Conservation (phyloP, 805 yeast species). For the Cyberlindnera veronae region DNA sequence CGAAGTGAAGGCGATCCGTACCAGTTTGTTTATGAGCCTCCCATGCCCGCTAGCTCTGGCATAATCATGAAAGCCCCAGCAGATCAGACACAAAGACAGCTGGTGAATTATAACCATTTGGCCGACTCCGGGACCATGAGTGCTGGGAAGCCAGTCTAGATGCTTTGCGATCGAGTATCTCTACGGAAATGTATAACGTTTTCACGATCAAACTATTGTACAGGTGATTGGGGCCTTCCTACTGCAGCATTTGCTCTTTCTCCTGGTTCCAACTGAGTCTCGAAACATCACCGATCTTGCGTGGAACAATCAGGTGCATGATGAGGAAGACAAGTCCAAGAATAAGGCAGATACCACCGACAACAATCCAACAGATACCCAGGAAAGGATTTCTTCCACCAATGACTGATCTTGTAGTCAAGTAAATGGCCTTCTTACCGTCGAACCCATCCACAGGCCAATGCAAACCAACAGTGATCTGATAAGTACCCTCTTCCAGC, state of each 20-base stretch:
- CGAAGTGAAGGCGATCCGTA: no score
- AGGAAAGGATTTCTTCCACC: slow-evolving; percentile 76
- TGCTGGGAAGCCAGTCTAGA: no score
- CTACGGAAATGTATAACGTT: no score
- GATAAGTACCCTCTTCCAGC: slow-evolving; percentile 56
- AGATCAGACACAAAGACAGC: no score
- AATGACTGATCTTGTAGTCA: slow-evolving; percentile 66
- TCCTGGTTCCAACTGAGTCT: slow-evolving; percentile 69
- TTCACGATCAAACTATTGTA: no score
- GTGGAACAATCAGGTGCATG: slow-evolving; percentile 59
- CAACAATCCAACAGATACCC: slow-evolving; percentile 72
- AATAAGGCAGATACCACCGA: slow-evolving; percentile 65
- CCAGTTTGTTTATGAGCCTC: no score
- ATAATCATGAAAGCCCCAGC: no score
- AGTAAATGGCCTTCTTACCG: slow-evolving; percentile 63
- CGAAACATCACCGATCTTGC: slow-evolving; percentile 71
- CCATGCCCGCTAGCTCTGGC: no score
- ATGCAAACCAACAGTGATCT: slow-evolving; percentile 64
- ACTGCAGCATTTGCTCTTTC: slow-evolving; percentile 32
- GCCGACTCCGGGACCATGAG: no score
- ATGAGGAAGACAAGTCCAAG: slow-evolving; percentile 50
- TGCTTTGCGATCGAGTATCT: background rate
- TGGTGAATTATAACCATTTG: no score
- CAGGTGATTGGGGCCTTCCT: background rate
- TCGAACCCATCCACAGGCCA: slow-evolving; percentile 72